Percentiles rank a stretch among this genome's conserved stretches.
Conservation (phyloP, 345 rosid genomes). For the Rhodomyrtus tomentosa region DNA sequence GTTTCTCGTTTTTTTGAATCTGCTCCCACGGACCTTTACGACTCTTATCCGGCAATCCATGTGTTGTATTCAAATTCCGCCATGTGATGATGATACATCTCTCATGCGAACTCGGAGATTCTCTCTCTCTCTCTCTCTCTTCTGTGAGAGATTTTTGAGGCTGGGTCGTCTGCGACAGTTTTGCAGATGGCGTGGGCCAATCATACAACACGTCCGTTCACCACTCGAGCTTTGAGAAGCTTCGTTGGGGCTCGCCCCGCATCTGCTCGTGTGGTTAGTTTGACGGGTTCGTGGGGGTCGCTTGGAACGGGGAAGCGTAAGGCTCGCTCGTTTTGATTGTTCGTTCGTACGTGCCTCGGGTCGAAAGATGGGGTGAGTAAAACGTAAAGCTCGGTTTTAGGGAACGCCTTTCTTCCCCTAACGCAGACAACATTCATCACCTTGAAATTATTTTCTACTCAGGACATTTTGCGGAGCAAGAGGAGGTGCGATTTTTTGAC, state of each 20-base stretch:
- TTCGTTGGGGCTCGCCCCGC: background rate
- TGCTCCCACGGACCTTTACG: constrained; percentile 7
- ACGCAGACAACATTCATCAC: background rate
- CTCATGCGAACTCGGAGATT: background rate
- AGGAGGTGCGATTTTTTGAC: background rate
- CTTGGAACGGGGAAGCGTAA: background rate
- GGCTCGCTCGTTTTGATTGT: background rate
- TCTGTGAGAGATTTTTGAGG: background rate
- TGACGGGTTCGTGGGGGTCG: too few species aligned
- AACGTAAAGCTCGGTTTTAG: background rate
- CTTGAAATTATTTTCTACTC: background rate
- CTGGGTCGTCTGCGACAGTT: background rate
- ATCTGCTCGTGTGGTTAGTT: background rate
- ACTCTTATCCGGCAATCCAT: background rate
- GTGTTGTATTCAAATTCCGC: background rate
- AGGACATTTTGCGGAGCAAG: background rate
- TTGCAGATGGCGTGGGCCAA: background rate
- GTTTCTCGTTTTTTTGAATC: constrained; percentile 14
- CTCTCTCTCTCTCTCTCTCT: background rate
- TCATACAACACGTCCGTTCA: background rate
- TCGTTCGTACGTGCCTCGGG: background rate
- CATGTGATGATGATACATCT: background rate
- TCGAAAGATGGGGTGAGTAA: background rate
- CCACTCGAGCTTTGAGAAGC: background rate
- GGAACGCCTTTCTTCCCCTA: background rate